Base-by-base conservation (phyloP, 2,329 filamentous ascomycete genomes). In the Dothistroma pini region DNA sequence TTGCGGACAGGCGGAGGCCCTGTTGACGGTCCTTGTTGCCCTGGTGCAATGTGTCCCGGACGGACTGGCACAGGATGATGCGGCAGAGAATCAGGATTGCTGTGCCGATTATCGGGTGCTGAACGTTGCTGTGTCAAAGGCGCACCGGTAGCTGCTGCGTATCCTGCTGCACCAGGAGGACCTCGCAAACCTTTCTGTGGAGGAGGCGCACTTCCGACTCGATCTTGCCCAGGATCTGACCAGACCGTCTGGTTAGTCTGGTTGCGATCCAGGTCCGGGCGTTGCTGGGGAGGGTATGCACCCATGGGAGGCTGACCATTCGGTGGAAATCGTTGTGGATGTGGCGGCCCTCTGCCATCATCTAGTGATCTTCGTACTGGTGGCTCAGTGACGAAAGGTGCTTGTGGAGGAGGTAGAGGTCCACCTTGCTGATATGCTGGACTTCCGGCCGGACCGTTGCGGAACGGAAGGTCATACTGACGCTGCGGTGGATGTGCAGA, bases 71-170 rank as follows among this genome's bases (percentile, higher is more conserved):
- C 75, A 29, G 84, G 84, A 66, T 86, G 84, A 51, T 80, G 75
- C 32, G 83, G 83, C 14, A 85, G 76, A 9, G 81, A 76, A 71
- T 86, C 84, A 1, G 83, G 81, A 53, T 83, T 83, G 58, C 72
- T 75, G 31, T 53, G 51, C 11, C 58, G 66, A 12, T 25, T 25
- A 9, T 65, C 64, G 3, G 63, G 63, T 14, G 64, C 62, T 47
- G 67, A 68, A 12, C 65, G 65, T 48, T 66, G 70, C 60, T 71
- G 68, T 16, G 63, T 65, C 35, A 72, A 61, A 21, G 73, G 69
- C 11, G 64, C 64, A 4, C 66, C 72, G 50, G 50, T 60, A 19
- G 52, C 31, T 21, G 22, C 50, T 5, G 25, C 50, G 21, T 50
- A 12, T 11, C 25, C 25, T 12, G 47, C 44, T 22, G 56, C 62